Conservation (phyloP, 2,329 filamentous ascomycete genomes). For the Cephalotrichum gorgonifer region DNA sequence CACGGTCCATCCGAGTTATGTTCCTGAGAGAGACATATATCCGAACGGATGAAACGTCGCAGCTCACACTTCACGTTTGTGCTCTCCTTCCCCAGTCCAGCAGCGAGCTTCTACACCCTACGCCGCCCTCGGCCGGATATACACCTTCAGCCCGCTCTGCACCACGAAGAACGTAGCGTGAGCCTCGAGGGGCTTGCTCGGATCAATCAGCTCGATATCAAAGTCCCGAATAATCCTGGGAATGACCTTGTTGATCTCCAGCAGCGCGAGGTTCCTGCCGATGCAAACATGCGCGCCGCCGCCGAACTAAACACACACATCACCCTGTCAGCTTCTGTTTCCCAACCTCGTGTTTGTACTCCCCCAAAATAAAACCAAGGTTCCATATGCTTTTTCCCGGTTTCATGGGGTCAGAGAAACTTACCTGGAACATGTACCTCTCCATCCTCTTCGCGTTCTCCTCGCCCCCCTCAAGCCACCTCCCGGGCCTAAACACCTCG, state of each 20-base stretch:
- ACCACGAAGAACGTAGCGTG: conserved; percentile 50
- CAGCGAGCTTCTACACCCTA: not conserved
- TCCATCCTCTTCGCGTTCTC: conserved; percentile 36
- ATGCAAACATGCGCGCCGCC: conserved; percentile 45
- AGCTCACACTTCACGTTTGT: not conserved
- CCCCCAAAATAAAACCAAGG: not conserved
- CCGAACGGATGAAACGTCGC: not conserved
- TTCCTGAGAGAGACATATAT: not conserved
- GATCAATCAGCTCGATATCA: conserved; percentile 40
- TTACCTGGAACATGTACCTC: conserved; percentile 44
- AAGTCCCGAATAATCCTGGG: conserved; percentile 44
- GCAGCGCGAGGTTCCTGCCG: conserved; percentile 40
- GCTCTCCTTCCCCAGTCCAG: not conserved
- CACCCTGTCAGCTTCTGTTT: not conserved
- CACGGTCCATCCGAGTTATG: no score
- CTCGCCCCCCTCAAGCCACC: conserved; percentile 39
- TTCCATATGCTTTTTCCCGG: no score
- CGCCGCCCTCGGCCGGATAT: conserved; percentile 18
- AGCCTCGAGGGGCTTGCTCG: conserved; percentile 36
- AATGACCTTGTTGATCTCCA: conserved; percentile 50
- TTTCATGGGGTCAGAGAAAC: no score
- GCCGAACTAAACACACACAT: conserved; percentile 30
- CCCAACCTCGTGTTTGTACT: conserved; percentile 6
- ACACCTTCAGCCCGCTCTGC: conserved; percentile 44
- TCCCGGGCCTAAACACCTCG: conserved; percentile 40